These are phyloP conservation scores for Aspergillus neoniger DNA, from an alignment of 2,329 filamentous ascomycete genomes.

Conservation along the genomic window DNA sequence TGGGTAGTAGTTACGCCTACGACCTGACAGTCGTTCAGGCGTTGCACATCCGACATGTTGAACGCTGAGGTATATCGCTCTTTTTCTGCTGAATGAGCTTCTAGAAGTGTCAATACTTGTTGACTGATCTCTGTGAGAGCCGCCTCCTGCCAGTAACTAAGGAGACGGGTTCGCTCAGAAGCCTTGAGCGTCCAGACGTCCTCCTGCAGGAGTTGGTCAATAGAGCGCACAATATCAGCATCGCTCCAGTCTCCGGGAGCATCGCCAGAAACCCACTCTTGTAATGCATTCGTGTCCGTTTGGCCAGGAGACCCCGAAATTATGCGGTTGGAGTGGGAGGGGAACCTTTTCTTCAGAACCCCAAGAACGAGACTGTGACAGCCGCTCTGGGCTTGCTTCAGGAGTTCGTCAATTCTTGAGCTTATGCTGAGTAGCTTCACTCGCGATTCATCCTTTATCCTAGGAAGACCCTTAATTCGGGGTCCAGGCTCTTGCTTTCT, in stretches of 20 bases:
- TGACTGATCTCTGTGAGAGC: background rate
- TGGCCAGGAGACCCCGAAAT: background rate
- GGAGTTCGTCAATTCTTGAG: background rate
- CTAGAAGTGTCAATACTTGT: background rate
- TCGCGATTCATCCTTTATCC: background rate
- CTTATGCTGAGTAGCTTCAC: background rate
- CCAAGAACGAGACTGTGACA: background rate
- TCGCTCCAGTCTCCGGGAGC: slow-evolving; percentile 1
- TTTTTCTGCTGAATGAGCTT: background rate
- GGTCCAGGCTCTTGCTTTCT: background rate
- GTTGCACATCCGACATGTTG: background rate
- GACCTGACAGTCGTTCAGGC: slow-evolving; percentile 2
- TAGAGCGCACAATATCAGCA: background rate
- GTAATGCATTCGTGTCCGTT: background rate
- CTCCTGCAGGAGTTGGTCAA: slow-evolving; percentile 1
- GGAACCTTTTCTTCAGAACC: background rate
- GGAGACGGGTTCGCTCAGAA: background rate
- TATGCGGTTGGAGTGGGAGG: background rate
- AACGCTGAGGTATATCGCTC: background rate
- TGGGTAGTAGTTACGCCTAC: slow-evolving; percentile 16
- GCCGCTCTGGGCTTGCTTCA: background rate
- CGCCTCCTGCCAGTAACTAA: background rate
- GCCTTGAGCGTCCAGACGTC: background rate
- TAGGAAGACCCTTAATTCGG: background rate
- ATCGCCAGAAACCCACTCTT: slow-evolving; percentile 1